Conservation (phyloP, 2,329 filamentous ascomycete genomes). For the Cadophora gregata region DNA sequence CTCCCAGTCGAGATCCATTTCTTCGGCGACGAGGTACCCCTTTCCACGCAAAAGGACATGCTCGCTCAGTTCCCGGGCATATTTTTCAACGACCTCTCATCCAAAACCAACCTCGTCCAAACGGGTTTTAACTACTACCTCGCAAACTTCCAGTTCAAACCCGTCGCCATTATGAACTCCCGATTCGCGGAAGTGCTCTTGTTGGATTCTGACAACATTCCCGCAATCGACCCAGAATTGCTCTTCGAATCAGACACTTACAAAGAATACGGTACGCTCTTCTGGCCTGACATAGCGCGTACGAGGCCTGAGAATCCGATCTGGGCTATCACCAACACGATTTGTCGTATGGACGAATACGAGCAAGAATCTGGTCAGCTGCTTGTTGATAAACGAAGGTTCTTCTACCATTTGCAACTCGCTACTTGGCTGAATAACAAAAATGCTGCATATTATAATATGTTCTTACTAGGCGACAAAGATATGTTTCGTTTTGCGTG, state of each 20-base stretch:
- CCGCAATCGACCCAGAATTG: conserved; percentile 41
- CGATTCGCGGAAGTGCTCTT: conserved; percentile 46
- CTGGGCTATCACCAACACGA: conserved; percentile 46
- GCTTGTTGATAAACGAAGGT: conserved; percentile 46
- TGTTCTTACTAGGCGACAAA: conserved; percentile 47
- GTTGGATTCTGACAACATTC: conserved; percentile 48
- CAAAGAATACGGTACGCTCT: conserved; percentile 44
- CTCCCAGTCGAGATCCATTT: conserved; percentile 23
- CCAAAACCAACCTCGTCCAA: conserved; percentile 15
- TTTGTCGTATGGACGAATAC: conserved; percentile 46
- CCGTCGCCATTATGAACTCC: conserved; percentile 46
- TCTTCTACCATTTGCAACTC: conserved; percentile 48
- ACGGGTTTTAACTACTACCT: conserved; percentile 18
- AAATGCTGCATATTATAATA: conserved; percentile 39
- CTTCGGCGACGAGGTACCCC: conserved; percentile 21
- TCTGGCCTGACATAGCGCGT: conserved; percentile 47
- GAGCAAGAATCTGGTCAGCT: conserved; percentile 46
- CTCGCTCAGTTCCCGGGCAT: conserved; percentile 13
- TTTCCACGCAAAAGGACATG: conserved; percentile 6
- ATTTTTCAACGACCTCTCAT: conserved; percentile 23
- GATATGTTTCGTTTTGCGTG: conserved; percentile 39
- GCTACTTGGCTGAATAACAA: conserved; percentile 45
- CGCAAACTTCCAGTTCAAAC: conserved; percentile 44
- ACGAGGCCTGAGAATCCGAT: conserved; percentile 42
- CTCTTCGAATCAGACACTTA: conserved; percentile 41